Evolutionary conservation across 164 flowering plant genomes (phyloP).

Genomic region (Nelumbo lutea): DNA sequence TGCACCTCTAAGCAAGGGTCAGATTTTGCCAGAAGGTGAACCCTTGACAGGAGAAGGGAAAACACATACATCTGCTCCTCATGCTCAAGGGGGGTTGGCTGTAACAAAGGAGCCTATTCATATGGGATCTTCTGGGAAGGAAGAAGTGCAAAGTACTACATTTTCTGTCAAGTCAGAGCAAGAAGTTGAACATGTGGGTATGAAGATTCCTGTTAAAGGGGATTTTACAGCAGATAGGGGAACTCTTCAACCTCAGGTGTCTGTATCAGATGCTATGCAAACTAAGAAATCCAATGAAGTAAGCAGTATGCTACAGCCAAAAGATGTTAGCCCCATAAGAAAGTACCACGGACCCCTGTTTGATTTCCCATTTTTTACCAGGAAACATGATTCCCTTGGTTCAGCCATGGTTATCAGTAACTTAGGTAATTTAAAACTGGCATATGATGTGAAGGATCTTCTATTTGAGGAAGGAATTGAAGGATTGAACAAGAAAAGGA

Average conservation of each 20-base stretch:
- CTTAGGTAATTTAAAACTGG: constrained; percentile 57
- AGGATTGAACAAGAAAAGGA: constrained; percentile 64
- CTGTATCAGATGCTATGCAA: constrained; percentile 48
- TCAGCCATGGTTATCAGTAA: constrained; percentile 49
- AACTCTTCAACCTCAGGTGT: constrained; percentile 40
- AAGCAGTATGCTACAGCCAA: constrained; percentile 40
- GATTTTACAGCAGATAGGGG: constrained; percentile 65
- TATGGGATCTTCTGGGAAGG: constrained; percentile 44
- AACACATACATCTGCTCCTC: constrained; percentile 26
- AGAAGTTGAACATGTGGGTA: constrained; percentile 49
- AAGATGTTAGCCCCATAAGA: constrained; percentile 61
- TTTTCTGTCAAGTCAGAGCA: constrained; percentile 55
- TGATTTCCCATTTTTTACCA: constrained; percentile 88
- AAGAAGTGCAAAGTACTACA: constrained; percentile 39
- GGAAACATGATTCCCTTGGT: constrained; percentile 80
- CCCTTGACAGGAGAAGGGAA: constrained; percentile 43
- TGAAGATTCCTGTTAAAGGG: constrained; percentile 36
- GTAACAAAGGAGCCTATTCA: constrained; percentile 36
- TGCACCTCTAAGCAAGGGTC: constrained; percentile 28
- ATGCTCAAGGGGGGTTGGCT: constrained; percentile 28
- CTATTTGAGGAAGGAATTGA: constrained; percentile 78
- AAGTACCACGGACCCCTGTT: constrained; percentile 96
- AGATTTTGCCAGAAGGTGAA: constrained; percentile 41
- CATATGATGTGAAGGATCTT: constrained; percentile 83
- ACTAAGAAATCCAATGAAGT: constrained; percentile 56